Conservation (phyloP, 2,329 filamentous ascomycete genomes). For the Calonectria hawksworthii region DNA sequence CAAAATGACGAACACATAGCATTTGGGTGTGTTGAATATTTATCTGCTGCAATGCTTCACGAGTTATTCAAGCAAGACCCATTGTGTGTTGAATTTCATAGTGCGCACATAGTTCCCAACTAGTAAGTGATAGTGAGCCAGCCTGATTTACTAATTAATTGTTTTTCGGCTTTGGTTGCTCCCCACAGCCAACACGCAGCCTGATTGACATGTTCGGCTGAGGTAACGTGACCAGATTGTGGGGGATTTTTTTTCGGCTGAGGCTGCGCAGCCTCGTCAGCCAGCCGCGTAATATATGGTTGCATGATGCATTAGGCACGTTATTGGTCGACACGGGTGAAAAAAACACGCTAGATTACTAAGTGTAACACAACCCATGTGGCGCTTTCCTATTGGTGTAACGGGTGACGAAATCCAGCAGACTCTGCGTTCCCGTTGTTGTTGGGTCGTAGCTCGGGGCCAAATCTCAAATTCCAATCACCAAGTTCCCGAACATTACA, state of each 20-base stretch:
- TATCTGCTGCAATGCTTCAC: not conserved
- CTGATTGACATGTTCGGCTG: not conserved
- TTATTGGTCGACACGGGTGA: not conserved
- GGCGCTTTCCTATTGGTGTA: constrained; percentile 10
- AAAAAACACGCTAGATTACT: constrained; percentile 1
- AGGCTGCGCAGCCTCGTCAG: constrained; percentile 9
- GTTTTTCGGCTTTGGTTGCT: not conserved
- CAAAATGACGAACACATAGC: not conserved
- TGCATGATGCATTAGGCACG: constrained; percentile 2
- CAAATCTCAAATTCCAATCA: constrained; percentile 13
- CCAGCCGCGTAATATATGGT: constrained; percentile 3
- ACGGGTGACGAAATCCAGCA: constrained; percentile 6
- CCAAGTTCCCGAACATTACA: constrained; percentile 11
- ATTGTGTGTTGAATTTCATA: not conserved
- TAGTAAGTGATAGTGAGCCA: not conserved
- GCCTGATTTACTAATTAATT: not conserved
- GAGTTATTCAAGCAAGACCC: not conserved
- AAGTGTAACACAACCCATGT: constrained; percentile 13
- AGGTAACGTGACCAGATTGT: constrained; percentile 3
- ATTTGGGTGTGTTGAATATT: not conserved
- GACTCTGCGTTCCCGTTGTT: constrained; percentile 13
- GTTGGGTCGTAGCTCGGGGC: constrained; percentile 9
- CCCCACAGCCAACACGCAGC: constrained; percentile 1
- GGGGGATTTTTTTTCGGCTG: constrained; percentile 8
- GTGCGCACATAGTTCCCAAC: not conserved